Evolutionary conservation across 2,329 filamentous ascomycete genomes (phyloP).

Genomic region (Fusarium transvaalense): DNA sequence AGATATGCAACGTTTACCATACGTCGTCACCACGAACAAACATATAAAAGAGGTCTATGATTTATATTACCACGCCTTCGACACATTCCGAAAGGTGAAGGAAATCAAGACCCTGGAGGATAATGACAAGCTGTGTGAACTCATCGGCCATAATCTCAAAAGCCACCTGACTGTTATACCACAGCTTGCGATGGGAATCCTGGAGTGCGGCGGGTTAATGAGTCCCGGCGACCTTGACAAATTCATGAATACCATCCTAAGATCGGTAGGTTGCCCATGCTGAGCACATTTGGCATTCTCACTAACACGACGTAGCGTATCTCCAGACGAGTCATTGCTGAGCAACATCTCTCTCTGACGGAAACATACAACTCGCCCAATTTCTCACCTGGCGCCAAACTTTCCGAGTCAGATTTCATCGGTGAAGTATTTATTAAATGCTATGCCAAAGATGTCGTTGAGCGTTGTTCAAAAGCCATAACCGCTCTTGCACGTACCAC

Average conservation of each 20-base stretch:
- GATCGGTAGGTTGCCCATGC: conserved; percentile 73
- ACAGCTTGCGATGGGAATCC: conserved; percentile 90
- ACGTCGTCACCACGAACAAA: conserved; percentile 94
- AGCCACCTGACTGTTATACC: conserved; percentile 95
- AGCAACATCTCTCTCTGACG: conserved; percentile 94
- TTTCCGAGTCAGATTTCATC: conserved; percentile 83
- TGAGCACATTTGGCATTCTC: background rate
- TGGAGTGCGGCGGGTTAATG: conserved; percentile 89
- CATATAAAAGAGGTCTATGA: conserved; percentile 97
- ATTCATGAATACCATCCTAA: conserved; percentile 94
- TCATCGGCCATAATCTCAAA: conserved; percentile 82
- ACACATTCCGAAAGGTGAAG: conserved; percentile 84
- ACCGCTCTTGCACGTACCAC: conserved; percentile 79
- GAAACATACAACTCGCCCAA: conserved; percentile 93
- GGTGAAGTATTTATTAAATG: conserved; percentile 96
- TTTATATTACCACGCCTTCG: conserved; percentile 96
- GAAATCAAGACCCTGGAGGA: conserved; percentile 89
- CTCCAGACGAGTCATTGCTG: conserved; percentile 94
- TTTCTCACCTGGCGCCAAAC: conserved; percentile 85
- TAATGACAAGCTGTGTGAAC: conserved; percentile 87
- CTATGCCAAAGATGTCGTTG: conserved; percentile 88
- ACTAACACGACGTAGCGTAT: conserved; percentile 73
- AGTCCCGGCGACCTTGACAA: conserved; percentile 84
- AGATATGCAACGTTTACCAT: conserved; percentile 96
- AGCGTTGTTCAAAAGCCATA: conserved; percentile 82